Percentiles rank a stretch among this genome's conserved stretches.
Evolutionary conservation across 78 protist genomes (phyloP).

Genomic region (Speleostelium caveatum): DNA sequence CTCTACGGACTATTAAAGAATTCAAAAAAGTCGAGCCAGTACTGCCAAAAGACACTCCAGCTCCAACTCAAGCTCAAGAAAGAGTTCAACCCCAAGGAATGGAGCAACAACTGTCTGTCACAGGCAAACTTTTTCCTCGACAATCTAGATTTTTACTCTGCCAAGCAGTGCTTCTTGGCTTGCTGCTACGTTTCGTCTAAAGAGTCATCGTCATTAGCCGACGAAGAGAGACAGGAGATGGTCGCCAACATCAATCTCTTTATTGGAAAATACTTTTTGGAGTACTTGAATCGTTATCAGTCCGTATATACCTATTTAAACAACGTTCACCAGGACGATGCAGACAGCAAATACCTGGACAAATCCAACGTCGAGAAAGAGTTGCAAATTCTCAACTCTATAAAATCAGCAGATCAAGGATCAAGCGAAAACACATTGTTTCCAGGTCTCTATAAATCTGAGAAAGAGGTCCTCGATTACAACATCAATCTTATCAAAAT

Average conservation of each 20-base stretch:
- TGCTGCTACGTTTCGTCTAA: background rate
- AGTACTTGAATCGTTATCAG: background rate
- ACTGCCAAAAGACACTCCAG: conserved; percentile 10
- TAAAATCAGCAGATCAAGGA: no score
- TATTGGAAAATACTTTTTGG: conserved; percentile 14
- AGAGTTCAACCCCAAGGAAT: conserved; percentile 2
- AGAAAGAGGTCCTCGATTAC: no score
- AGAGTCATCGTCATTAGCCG: background rate
- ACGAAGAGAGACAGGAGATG: background rate
- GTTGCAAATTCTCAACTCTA: no score
- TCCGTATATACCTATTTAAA: no score
- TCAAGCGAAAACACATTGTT: no score
- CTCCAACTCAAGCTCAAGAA: conserved; percentile 3
- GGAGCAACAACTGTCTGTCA: conserved; percentile 19
- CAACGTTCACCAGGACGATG: no score
- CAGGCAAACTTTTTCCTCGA: background rate
- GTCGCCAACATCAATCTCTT: conserved; percentile 8
- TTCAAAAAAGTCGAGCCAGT: conserved; percentile 16
- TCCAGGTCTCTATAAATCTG: no score
- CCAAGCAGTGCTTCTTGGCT: conserved; percentile 20
- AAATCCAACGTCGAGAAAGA: no score
- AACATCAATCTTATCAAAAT: background rate
- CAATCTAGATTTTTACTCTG: background rate
- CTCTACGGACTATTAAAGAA: conserved; percentile 9
- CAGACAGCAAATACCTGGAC: no score